A percentile compares a stretch with the other conserved stretches of the same genome.
These are phyloP conservation scores for Colletotrichum tropicale DNA, from an alignment of 2,329 filamentous ascomycete genomes.

Conservation along the genomic window DNA sequence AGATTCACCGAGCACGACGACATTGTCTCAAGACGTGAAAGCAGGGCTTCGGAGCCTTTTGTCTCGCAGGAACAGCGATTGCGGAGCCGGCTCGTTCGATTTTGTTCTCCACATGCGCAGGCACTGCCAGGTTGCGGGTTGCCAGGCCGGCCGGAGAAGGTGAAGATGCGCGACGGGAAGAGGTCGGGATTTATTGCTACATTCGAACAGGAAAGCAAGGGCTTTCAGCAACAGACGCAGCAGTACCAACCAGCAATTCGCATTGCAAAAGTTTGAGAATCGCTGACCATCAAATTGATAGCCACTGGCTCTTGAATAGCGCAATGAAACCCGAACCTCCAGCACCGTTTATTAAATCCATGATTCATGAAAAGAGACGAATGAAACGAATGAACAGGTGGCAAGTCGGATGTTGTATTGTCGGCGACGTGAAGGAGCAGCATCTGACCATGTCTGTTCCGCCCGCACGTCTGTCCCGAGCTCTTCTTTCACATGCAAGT, in stretches of 20 bases:
- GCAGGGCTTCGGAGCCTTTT: neutral
- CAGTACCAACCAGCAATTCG: neutral
- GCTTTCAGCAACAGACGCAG: neutral
- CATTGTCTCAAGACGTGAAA: neutral
- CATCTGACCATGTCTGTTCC: neutral
- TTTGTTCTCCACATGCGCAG: neutral
- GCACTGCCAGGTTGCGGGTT: neutral
- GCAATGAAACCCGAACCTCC: neutral
- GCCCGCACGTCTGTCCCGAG: neutral
- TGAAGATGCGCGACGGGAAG: neutral
- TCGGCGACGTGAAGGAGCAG: neutral
- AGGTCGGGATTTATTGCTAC: slow-evolving; percentile 14
- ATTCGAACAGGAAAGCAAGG: neutral
- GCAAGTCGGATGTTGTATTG: neutral
- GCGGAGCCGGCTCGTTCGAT: neutral
- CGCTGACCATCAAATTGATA: neutral
- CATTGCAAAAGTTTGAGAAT: neutral
- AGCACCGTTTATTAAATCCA: neutral
- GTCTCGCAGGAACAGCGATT: neutral
- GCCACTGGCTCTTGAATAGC: neutral
- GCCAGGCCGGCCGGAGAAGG: neutral
- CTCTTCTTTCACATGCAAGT: slow-evolving; percentile 15
- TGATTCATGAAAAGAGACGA: slow-evolving; percentile 12
- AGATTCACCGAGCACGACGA: neutral
- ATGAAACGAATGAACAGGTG: slow-evolving; percentile 11